Evolutionary conservation across 140 eudicot genomes (phyloP).

Genomic region (Erigeron philadelphicus): DNA sequence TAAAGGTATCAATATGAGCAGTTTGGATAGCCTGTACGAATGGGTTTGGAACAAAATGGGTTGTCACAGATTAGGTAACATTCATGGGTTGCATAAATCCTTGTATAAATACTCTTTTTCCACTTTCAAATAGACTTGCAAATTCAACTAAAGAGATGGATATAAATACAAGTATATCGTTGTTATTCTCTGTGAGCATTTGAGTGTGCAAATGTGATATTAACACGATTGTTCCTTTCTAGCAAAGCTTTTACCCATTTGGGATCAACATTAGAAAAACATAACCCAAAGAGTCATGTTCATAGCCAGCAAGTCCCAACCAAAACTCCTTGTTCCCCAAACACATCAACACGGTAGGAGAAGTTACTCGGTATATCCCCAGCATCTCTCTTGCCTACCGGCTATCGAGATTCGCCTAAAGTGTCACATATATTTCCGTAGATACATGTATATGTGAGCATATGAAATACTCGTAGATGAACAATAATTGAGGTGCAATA

Average conservation of each 20-base stretch:
- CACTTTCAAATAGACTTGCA: too few species aligned
- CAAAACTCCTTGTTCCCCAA: too few species aligned
- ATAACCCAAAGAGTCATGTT: neutral
- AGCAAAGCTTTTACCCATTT: neutral
- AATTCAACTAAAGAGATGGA: neutral
- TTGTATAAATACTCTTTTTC: neutral
- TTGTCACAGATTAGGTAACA: neutral
- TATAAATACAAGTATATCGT: neutral
- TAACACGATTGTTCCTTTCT: too few species aligned
- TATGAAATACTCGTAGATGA: neutral
- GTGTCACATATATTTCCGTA: constrained; percentile 3
- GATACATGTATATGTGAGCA: neutral
- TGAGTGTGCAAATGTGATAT: too few species aligned
- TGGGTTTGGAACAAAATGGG: neutral
- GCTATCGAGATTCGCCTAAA: too few species aligned
- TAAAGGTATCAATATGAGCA: neutral
- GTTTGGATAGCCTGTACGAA: neutral
- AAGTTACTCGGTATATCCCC: too few species aligned
- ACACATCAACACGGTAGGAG: too few species aligned
- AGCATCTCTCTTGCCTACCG: too few species aligned
- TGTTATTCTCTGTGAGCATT: neutral
- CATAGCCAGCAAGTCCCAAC: neutral
- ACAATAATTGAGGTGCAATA: neutral
- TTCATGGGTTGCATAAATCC: neutral
- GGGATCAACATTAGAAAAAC: neutral